Conservation (phyloP, 2,329 filamentous ascomycete genomes). For the Phialophora expanda region DNA sequence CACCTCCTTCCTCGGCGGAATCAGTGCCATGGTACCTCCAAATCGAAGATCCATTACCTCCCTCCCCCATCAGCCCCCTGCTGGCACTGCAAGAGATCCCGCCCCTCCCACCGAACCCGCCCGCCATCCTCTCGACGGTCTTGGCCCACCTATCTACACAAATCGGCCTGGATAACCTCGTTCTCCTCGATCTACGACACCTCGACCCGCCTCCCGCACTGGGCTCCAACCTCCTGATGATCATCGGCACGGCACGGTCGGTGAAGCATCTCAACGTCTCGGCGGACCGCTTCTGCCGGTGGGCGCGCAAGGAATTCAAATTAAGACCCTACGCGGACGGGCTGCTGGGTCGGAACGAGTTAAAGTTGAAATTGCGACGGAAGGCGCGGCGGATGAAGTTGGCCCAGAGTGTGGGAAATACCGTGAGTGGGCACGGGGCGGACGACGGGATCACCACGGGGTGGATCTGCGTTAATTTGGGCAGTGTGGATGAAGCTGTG, state of each 20-base stretch:
- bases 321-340: slow-evolving; percentile 83
- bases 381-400: slow-evolving; percentile 82
- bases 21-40: slow-evolving; percentile 85
- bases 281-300: slow-evolving; percentile 85
- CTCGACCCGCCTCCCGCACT: slow-evolving; percentile 86
- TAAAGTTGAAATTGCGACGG: slow-evolving; percentile 83
- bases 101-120: slow-evolving; percentile 69
- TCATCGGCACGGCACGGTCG: slow-evolving; percentile 87
- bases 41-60: slow-evolving; percentile 58
- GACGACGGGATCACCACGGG: slow-evolving; percentile 91
- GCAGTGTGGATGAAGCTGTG: slow-evolving; percentile 58
- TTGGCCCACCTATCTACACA: slow-evolving; percentile 81
- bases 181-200: slow-evolving; percentile 78
- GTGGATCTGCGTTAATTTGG: slow-evolving; percentile 94
- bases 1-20: slow-evolving; percentile 27
- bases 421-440: slow-evolving; percentile 57
- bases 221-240: slow-evolving; percentile 87
- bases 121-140: slow-evolving; percentile 72
- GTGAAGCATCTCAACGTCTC: slow-evolving; percentile 93
- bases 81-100: slow-evolving; percentile 64
- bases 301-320: slow-evolving; percentile 74
- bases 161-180: slow-evolving; percentile 81
- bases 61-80: slow-evolving; percentile 48
- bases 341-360: slow-evolving; percentile 83
- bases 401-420: slow-evolving; percentile 71